Base-by-base conservation (phyloP, 2,329 filamentous ascomycete species). In the Trichoderma simmonsii region DNA sequence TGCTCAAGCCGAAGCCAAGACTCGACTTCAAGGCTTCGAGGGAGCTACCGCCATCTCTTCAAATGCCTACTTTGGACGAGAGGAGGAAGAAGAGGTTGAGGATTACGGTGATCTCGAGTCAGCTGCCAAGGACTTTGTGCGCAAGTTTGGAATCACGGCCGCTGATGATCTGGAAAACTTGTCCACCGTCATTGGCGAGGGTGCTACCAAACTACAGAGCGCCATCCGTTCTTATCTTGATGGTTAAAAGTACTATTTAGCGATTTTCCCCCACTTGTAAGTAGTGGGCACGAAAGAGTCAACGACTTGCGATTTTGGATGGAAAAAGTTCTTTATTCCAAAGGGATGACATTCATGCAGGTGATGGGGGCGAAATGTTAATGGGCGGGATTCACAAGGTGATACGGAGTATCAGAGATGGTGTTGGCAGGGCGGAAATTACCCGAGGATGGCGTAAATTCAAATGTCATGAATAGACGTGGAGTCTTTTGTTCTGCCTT, bases 161-260 rank as follows among this genome's bases (percentile, higher is more conserved):
- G 95, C 94, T 71, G 96, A 99, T 80, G 96, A 99, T 81, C 84
- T 99, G 71, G 96, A 99, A 82, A 97, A 97, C 81, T 82, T 98
- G 77, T 92, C 91, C 28, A 90, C 91, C 76, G 87, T 94, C 74
- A 84, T 98, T 5, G 96, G 95, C 34, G 94, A 98, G 78, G 95
- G 94, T 56, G 94, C 94, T 15, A 89, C 87, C 61, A 92, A 90
- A 82, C 86, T 98, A 79, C 94, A 98, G 84, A 94, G 93, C 79
- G 86, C 89, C 62, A 90, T 92, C 77, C 86, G 89, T 75, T 86
- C 85, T 76, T 92, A 91, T 79, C 83, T 91, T 28, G 65, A 88
- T 76, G 88, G 85, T 81, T 91, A 83, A 82, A 65, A 28, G 28
- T 24, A 7, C 21, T 61, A 8, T 30, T 3, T 18, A 6, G 26